Evolutionary conservation across 1,284 basidiomycete species (phyloP).

Genomic region (Ustilago curta): DNA sequence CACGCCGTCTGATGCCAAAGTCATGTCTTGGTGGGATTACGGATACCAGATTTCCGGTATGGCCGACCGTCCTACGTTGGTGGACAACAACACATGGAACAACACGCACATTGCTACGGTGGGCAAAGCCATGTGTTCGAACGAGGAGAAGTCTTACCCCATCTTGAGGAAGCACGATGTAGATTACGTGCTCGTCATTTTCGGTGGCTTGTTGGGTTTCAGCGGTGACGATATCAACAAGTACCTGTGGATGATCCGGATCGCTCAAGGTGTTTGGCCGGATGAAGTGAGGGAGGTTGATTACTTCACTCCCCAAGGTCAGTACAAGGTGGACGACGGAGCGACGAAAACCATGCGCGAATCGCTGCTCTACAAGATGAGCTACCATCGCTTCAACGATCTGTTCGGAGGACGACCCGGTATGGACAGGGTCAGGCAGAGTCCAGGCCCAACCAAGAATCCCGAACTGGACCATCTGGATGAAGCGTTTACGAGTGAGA

Average conservation of each 20-base stretch:
- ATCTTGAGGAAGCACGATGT: constrained; percentile 98
- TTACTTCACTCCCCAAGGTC: constrained; percentile 93
- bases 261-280: constrained; percentile 98
- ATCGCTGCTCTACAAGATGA: constrained; percentile 80
- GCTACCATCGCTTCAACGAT: constrained; percentile 68
- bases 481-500: constrained; percentile 68
- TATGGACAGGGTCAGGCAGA: constrained; percentile 63
- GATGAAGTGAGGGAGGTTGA: constrained; percentile 94
- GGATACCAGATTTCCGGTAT: constrained; percentile 99
- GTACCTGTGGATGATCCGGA: constrained; percentile 87
- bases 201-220: constrained; percentile 95
- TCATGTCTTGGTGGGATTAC: constrained; percentile 99
- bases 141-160: constrained; percentile 94
- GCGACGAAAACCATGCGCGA: constrained; percentile 93
- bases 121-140: constrained; percentile 83
- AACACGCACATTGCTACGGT: constrained; percentile 76
- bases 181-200: constrained; percentile 96
- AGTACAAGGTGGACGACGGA: constrained; percentile 90
- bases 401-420: constrained; percentile 70
- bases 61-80: constrained; percentile 95
- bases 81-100: constrained; percentile 99
- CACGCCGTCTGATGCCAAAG: constrained; percentile 88
- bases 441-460: constrained; percentile 44
- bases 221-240: constrained; percentile 99
- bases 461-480: constrained; percentile 65